Evolutionary conservation across 176 grass and related monocot genomes (phyloP).

Genomic region (Avena sativa): DNA sequence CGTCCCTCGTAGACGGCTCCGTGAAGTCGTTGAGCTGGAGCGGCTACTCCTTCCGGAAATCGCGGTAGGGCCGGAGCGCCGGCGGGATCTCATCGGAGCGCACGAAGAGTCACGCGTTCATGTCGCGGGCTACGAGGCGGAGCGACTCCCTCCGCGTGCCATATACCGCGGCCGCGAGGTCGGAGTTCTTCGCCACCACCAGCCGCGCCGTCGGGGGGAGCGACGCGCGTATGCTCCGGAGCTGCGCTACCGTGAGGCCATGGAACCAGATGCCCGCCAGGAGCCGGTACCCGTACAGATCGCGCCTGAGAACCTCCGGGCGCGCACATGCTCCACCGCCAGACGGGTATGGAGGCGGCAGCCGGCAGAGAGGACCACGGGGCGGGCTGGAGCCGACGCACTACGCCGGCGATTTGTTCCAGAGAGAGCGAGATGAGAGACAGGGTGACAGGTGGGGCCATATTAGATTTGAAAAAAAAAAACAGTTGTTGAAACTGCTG

Average conservation of each 20-base stretch:
- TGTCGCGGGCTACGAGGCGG: conserved; percentile 70
- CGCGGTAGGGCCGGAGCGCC: conserved; percentile 76
- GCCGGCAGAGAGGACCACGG: neutral
- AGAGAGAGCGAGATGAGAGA: too few species aligned
- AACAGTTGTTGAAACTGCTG: too few species aligned
- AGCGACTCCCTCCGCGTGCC: conserved; percentile 78
- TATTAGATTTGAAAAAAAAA: too few species aligned
- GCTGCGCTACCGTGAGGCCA: conserved; percentile 79
- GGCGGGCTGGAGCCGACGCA: too few species aligned
- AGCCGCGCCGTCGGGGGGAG: conserved; percentile 61
- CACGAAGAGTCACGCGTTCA: conserved; percentile 96
- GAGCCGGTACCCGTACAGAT: neutral
- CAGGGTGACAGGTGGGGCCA: too few species aligned
- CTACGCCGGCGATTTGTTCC: too few species aligned
- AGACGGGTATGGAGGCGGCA: neutral
- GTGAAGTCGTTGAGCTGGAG: conserved; percentile 39
- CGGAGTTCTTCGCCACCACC: conserved; percentile 86
- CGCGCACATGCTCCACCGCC: neutral
- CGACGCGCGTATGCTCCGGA: conserved; percentile 71
- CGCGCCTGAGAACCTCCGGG: neutral
- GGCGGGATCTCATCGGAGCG: conserved; percentile 91
- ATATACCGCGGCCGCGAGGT: conserved; percentile 68
- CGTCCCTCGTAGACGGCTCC: conserved; percentile 3
- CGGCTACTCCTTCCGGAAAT: conserved; percentile 84
- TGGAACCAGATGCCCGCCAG: conserved; percentile 76